These are phyloP conservation scores for Plasmodium falciparum DNA, from an alignment of 169 alveolate genomes.

Conservation along the genomic window DNA sequence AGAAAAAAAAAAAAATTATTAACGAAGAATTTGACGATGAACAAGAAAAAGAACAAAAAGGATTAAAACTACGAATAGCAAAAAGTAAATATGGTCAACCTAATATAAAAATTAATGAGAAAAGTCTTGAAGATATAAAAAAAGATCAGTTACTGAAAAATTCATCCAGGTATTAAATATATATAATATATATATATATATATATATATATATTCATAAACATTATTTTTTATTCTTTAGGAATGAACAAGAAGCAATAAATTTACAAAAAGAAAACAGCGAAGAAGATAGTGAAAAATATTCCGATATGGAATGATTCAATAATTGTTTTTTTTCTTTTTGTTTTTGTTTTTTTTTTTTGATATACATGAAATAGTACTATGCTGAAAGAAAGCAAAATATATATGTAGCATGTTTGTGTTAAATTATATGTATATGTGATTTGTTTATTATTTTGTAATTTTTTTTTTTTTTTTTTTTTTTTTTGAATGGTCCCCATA, in stretches of 20 bases:
- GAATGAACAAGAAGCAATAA: conserved; percentile 15
- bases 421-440: neutral
- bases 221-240: conserved; percentile 11
- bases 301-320: conserved; percentile 7
- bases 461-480: conserved; percentile 20
- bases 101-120: conserved; percentile 84
- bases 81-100: conserved; percentile 85
- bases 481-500: neutral
- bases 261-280: neutral
- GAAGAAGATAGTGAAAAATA: conserved; percentile 1
- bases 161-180: neutral
- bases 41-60: conserved; percentile 50
- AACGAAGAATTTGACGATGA: conserved; percentile 76
- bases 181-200: neutral
- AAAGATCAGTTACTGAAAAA: conserved; percentile 66
- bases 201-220: neutral
- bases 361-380: neutral
- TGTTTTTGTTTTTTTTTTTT: neutral
- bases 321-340: neutral
- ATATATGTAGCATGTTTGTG: too few relatives aligned
- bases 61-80: conserved; percentile 76
- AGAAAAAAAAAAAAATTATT: conserved; percentile 25
- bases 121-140: conserved; percentile 80
- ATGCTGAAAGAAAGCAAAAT: neutral
- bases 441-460: neutral